Conservation (phyloP, 2,329 filamentous ascomycete species). For the Alternaria alternata region DNA sequence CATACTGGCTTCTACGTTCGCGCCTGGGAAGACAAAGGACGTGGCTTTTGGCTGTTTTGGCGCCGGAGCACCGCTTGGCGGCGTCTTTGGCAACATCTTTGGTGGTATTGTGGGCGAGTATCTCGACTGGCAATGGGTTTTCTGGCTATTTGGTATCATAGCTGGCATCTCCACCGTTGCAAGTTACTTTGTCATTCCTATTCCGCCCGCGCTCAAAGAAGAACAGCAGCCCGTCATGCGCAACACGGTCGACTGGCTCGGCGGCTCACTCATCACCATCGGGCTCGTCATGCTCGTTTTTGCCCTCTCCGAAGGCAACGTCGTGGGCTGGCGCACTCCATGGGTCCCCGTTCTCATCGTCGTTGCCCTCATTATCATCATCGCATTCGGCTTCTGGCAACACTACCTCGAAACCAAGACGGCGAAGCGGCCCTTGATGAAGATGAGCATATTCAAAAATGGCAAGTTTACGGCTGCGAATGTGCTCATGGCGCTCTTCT, state of each 20-base stretch:
- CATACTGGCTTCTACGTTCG: conserved; percentile 72
- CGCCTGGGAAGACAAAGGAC: conserved; percentile 73
- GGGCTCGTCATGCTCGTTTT: conserved; percentile 71
- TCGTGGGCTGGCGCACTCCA: conserved; percentile 70
- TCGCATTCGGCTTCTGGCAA: conserved; percentile 69
- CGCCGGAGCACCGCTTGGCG: conserved; percentile 70
- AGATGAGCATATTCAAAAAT: conserved; percentile 69
- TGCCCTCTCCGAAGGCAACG: conserved; percentile 73
- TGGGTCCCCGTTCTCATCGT: conserved; percentile 70
- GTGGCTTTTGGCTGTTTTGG: conserved; percentile 66
- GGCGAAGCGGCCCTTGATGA: conserved; percentile 67
- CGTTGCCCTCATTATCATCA: conserved; percentile 64
- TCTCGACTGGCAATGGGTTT: conserved; percentile 46
- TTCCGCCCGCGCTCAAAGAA: conserved; percentile 49
- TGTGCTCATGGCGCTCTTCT: conserved; percentile 72
- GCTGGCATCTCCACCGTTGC: conserved; percentile 64
- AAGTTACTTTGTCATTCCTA: conserved; percentile 68
- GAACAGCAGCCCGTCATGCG: conserved; percentile 41
- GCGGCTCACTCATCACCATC: conserved; percentile 68
- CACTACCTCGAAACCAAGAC: conserved; percentile 64
- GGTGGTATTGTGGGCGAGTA: conserved; percentile 57
- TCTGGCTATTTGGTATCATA: conserved; percentile 68
- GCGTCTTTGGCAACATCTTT: conserved; percentile 70
- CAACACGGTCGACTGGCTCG: conserved; percentile 70
- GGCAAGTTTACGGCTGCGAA: conserved; percentile 69